Evolutionary conservation across 208 protist species (phyloP).

Genomic region (Endotrypanum monterogeii): DNA sequence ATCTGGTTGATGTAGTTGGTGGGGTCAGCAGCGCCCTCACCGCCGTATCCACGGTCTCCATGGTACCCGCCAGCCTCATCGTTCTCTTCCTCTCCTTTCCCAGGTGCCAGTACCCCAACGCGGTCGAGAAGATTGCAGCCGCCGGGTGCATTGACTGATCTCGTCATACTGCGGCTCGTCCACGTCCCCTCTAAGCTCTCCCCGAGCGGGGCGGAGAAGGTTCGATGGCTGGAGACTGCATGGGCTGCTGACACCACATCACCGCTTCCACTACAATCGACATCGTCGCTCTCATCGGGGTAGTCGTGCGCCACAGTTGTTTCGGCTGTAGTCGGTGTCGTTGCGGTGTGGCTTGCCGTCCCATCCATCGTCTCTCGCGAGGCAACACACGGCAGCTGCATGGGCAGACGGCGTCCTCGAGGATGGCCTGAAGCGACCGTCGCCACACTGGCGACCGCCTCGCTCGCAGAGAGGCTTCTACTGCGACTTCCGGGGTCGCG

Average conservation of each 20-base stretch:
- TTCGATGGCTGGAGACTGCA: neutral
- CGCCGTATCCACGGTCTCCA: neutral
- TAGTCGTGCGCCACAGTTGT: neutral
- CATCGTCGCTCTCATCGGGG: neutral
- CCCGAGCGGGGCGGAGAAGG: neutral
- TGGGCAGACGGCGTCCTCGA: neutral
- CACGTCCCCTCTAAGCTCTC: conserved; percentile 4
- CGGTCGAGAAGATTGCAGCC: neutral
- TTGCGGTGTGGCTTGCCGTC: neutral
- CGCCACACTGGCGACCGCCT: neutral
- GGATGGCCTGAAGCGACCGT: neutral
- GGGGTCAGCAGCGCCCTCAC: neutral
- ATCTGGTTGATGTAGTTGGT: neutral
- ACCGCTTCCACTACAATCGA: neutral
- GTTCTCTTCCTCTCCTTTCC: neutral
- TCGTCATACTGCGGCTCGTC: neutral
- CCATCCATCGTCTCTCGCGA: conserved; percentile 10
- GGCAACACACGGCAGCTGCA: conserved; percentile 27
- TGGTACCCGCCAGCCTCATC: neutral
- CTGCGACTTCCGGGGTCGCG: neutral
- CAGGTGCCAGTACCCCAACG: conserved; percentile 1
- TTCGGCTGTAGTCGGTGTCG: conserved; percentile 3
- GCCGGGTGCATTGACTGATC: neutral
- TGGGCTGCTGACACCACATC: neutral
- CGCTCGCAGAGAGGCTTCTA: neutral